Conservation (phyloP, 768 basidiomycete species). For the Chalciporus sphaerocephalus region DNA sequence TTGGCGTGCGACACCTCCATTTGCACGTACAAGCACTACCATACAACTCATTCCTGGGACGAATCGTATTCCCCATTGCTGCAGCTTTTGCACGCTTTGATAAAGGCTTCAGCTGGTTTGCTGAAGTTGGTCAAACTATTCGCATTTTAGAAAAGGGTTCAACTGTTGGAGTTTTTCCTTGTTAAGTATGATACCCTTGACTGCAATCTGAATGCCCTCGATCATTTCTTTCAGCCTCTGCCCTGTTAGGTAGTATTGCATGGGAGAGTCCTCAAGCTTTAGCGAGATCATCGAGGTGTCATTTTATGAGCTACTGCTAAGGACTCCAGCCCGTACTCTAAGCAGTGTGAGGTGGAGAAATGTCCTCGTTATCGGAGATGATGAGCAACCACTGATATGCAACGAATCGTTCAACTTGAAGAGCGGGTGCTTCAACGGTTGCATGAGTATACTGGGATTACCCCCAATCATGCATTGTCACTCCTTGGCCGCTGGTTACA, state of each 20-base stretch:
- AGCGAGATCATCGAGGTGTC: no score
- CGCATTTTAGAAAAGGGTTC: conserved; percentile 54
- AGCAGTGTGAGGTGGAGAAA: no score
- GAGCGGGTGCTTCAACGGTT: no score
- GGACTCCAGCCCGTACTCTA: no score
- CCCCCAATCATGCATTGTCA: no score
- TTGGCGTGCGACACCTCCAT: conserved; percentile 68
- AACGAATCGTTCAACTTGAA: no score
- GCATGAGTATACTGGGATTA: no score
- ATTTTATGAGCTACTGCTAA: no score
- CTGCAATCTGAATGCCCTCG: no score
- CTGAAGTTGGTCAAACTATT: conserved; percentile 55
- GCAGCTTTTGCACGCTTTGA: conserved; percentile 36
- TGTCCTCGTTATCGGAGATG: no score
- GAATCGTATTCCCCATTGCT: conserved; percentile 48
- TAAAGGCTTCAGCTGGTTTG: conserved; percentile 76
- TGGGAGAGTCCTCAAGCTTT: not conserved
- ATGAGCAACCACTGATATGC: no score
- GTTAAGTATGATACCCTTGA: conserved; percentile 22
- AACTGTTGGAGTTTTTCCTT: conserved; percentile 48
- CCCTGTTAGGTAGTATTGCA: not conserved
- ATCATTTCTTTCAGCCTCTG: not conserved
- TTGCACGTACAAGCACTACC: conserved; percentile 70
- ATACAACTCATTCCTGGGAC: conserved; percentile 40
- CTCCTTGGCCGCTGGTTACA: no score